Percentiles rank a stretch among this genome's conserved stretches.
These are phyloP conservation scores for Aureobasidium sp. DNA, from an alignment of 2,329 filamentous ascomycete genomes.

Conservation along the genomic window DNA sequence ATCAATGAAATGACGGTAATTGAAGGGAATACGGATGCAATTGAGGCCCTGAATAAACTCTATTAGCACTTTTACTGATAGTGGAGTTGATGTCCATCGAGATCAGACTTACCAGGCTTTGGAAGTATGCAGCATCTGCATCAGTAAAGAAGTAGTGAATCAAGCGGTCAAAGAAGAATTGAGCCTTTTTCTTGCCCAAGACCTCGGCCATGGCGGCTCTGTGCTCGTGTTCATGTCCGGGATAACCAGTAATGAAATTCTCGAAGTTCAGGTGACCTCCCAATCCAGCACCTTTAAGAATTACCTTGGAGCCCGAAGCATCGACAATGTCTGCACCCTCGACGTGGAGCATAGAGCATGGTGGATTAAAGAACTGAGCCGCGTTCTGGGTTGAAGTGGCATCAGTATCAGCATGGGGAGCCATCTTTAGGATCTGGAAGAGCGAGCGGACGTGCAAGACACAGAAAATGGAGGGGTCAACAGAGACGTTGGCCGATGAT, in stretches of 20 bases:
- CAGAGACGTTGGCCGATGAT: not conserved
- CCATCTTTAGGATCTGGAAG: not conserved
- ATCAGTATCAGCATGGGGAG: not conserved
- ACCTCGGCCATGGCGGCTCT: constrained; percentile 44
- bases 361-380: not conserved
- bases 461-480: not conserved
- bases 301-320: constrained; percentile 33
- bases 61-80: not conserved
- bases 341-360: constrained; percentile 29
- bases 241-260: constrained; percentile 53
- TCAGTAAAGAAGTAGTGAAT: constrained; percentile 51
- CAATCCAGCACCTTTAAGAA: constrained; percentile 38
- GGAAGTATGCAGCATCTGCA: constrained; percentile 48
- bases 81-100: too few species aligned
- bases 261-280: constrained; percentile 35
- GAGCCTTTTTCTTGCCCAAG: constrained; percentile 45
- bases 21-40: constrained; percentile 50
- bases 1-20: constrained; percentile 47
- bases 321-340: constrained; percentile 38
- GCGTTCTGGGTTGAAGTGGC: not conserved
- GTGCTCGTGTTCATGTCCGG: constrained; percentile 47
- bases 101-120: constrained; percentile 27
- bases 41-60: constrained; percentile 36
- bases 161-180: constrained; percentile 48
- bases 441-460: too few species aligned